Conservation (phyloP, 768 basidiomycete genomes). For the Leucocoprinus sp. region DNA sequence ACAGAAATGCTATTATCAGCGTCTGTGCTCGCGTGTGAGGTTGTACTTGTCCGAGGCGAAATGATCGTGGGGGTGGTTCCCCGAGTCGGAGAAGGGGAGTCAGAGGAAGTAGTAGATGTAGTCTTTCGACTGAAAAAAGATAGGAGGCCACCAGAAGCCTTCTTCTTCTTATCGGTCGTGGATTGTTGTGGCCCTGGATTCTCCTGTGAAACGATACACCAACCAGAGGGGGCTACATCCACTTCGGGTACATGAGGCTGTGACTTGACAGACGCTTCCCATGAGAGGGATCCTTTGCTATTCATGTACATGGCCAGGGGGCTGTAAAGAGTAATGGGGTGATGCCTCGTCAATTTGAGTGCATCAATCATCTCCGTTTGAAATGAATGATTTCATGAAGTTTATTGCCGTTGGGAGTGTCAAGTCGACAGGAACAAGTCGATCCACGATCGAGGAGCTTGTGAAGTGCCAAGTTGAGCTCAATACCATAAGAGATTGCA, state of each 20-base stretch:
- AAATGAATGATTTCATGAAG: slow-evolving; percentile 48
- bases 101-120: slow-evolving; percentile 4
- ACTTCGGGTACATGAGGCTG: slow-evolving; percentile 41
- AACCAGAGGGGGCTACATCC: slow-evolving; percentile 57
- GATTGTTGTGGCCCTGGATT: slow-evolving; percentile 23
- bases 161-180: slow-evolving; percentile 39
- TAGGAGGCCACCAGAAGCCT: slow-evolving; percentile 47
- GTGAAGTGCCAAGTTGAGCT: background rate
- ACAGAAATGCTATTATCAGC: background rate
- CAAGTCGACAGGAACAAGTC: slow-evolving; percentile 43
- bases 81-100: slow-evolving; percentile 10
- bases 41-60: slow-evolving; percentile 15
- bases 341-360: slow-evolving; percentile 56
- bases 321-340: slow-evolving; percentile 43
- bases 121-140: slow-evolving; percentile 60
- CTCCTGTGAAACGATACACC: slow-evolving; percentile 61
- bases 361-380: slow-evolving; percentile 54
- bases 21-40: slow-evolving; percentile 11
- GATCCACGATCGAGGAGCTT: slow-evolving; percentile 33
- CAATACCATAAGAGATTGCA: background rate
- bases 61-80: slow-evolving; percentile 14
- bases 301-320: slow-evolving; percentile 64
- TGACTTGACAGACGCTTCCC: slow-evolving; percentile 63
- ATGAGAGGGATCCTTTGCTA: slow-evolving; percentile 66
- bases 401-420: slow-evolving; percentile 39